Evolutionary conservation across 2,329 filamentous ascomycete species (phyloP), one percentile per base, ranked within the genome.

Genomic region (Hymenoscyphus repandus): DNA sequence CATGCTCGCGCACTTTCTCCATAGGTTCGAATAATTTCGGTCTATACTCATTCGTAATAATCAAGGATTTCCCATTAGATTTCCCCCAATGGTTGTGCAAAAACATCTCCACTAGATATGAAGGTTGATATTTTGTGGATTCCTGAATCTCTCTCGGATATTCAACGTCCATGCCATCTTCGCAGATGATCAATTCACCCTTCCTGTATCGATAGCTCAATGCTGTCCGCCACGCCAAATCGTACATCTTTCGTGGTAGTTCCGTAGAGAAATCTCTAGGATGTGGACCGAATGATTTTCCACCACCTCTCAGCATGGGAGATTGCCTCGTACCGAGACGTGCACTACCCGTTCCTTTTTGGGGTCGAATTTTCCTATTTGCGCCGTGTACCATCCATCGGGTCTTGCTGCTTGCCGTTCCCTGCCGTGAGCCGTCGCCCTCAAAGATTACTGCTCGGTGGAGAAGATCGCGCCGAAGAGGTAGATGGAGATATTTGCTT

Each of bases 381-480:
- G 89, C 93, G 55, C 92, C 93, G 64, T 84, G 82, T 20, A 99
- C 85, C 55, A 97, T 90, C 65, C 72, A 82, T 53, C 92, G 82
- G 63, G 82, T 93, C 74, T 95, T 95, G 56, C 82, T 82, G 60
- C 75, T 85, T 41, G 91, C 93, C 2, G 90, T 95, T 58, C 93
- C 93, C 68, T 90, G 86, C 30, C 93, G 85, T 50, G 89, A 87
- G 65, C 77, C 81, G 73, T 97, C 92, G 60, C 88, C 93, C 73
- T 99, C 93, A 76, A 86, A 97, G 61, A 96, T 74, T 52, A 99
- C 82, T 52, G 93, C 93, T 58, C 89, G 83, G 73, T 99, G 92
- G 48, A 99, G 83, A 58, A 99, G 83, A 69, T 99, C 93, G 68
- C 86, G 85, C 53, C 93, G 87, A 42, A 96, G 78, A 2, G 93